Percentiles rank a stretch among this genome's conserved stretches.
Conservation (phyloP, 83 land plant species). For the Larix sibirica region DNA sequence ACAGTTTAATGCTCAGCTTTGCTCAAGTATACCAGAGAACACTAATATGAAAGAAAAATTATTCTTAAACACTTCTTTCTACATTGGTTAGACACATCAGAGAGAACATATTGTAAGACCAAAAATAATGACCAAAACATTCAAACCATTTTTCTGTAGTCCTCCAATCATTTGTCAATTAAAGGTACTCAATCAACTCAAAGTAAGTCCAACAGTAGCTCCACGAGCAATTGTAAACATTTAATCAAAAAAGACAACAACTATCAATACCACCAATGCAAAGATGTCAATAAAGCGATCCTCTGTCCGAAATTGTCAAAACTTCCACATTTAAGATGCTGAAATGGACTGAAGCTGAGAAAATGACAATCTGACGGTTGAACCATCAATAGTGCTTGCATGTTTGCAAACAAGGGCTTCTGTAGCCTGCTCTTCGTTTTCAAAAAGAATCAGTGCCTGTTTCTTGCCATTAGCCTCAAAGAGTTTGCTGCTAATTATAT, state of each 20-base stretch:
- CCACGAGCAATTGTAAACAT: background rate
- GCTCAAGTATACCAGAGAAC: background rate
- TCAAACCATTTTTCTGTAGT: background rate
- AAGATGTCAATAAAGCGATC: background rate
- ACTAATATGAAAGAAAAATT: background rate
- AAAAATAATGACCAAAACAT: background rate
- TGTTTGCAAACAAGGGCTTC: constrained; percentile 65
- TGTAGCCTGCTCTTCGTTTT: constrained; percentile 50
- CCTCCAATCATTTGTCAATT: background rate
- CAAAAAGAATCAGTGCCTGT: constrained; percentile 52
- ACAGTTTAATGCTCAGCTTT: background rate
- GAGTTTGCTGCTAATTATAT: constrained; percentile 40
- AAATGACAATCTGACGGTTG: constrained; percentile 47
- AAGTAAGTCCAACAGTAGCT: background rate
- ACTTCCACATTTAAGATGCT: constrained; percentile 2
- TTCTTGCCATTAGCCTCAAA: constrained; percentile 64
- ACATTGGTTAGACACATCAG: background rate
- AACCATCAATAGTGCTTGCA: constrained; percentile 35
- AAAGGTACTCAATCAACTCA: background rate
- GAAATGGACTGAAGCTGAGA: constrained; percentile 34
- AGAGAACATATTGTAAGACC: background rate
- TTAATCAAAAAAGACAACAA: background rate
- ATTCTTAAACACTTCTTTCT: background rate
- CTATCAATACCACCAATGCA: background rate
- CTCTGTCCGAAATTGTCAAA: background rate